A percentile compares a stretch with the other conserved stretches of the same genome.
Evolutionary conservation across 257 asterid genomes (phyloP).

Genomic region (Solanum chilense): DNA sequence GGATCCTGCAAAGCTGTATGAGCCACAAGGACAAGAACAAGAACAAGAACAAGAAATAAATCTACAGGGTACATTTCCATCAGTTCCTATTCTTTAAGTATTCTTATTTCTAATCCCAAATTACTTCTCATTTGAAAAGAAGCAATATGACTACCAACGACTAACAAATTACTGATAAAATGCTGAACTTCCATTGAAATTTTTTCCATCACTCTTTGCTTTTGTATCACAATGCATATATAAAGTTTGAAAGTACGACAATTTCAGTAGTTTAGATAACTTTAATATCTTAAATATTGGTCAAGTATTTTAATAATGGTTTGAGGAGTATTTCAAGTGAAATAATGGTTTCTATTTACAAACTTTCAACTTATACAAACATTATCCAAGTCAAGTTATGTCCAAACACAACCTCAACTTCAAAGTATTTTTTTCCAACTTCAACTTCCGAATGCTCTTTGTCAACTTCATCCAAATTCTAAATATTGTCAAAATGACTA

Average conservation of each 20-base stretch:
- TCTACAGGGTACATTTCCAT: constrained; percentile 41
- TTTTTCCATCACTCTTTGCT: not conserved
- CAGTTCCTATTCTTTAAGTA: not conserved
- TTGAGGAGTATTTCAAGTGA: not conserved
- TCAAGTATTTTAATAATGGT: not conserved
- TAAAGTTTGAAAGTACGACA: not conserved
- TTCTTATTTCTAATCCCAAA: not conserved
- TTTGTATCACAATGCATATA: not conserved
- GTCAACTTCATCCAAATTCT: not conserved
- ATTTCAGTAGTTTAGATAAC: not conserved
- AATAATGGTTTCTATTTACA: not conserved
- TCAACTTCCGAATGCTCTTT: not conserved
- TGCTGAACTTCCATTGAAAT: not conserved
- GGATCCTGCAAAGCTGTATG: constrained; percentile 62
- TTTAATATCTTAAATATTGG: not conserved
- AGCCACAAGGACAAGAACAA: constrained; percentile 32
- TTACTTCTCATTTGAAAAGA: not conserved
- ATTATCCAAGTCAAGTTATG: not conserved
- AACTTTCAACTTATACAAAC: not conserved
- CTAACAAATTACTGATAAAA: not conserved
- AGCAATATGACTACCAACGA: not conserved
- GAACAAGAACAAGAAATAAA: constrained; percentile 27
- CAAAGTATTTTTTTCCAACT: not conserved
- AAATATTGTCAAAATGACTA: not conserved
- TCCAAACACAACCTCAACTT: not conserved